Evolutionary conservation across 2,329 filamentous ascomycete species (phyloP).

Genomic region (Aureobasidium sp.): DNA sequence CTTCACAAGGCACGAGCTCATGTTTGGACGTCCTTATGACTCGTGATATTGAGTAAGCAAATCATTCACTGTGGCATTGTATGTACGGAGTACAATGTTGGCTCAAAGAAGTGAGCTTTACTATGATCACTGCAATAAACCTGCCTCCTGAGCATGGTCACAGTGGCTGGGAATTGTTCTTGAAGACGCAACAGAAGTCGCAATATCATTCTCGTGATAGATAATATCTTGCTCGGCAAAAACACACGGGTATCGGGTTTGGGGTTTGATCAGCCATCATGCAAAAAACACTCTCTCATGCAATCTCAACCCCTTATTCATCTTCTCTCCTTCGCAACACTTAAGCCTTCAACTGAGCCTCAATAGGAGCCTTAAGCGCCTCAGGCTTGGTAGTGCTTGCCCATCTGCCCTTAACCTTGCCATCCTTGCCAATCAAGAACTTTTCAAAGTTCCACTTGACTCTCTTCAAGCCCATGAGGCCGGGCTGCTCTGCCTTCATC

Average conservation of each 20-base stretch:
- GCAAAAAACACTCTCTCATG: background rate
- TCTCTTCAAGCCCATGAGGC: conserved; percentile 76
- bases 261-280: background rate
- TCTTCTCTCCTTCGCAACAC: background rate
- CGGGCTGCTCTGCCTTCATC: conserved; percentile 63
- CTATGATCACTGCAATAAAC: background rate
- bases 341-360: conserved; percentile 55
- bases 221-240: background rate
- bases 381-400: conserved; percentile 83
- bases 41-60: no score
- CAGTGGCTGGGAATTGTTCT: background rate
- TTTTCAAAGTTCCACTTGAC: conserved; percentile 99
- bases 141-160: background rate
- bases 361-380: conserved; percentile 62
- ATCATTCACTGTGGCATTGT: no score
- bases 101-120: no score
- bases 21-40: no score
- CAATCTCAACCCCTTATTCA: background rate
- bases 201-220: background rate
- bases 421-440: conserved; percentile 81
- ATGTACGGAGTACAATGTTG: no score
- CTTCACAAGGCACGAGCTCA: no score
- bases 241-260: conserved; percentile 4
- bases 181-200: background rate
- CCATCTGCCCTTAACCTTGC: conserved; percentile 78